Evolutionary conservation across 1,139 yeast species (phyloP).

Genomic region (Arxiozyma bovina): DNA sequence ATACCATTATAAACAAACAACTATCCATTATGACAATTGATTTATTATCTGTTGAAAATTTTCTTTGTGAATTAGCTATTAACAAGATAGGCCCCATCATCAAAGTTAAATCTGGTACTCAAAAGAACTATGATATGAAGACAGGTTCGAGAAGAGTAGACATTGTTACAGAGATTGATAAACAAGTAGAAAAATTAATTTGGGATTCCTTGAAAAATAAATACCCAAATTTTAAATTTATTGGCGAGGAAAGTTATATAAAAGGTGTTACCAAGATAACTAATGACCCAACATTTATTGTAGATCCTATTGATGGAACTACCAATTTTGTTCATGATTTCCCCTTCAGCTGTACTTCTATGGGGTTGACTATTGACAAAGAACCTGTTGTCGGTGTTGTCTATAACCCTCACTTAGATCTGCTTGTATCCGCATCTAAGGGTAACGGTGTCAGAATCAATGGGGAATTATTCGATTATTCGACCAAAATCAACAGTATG

Average conservation of each 20-base stretch:
- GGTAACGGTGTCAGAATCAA: conserved; percentile 47
- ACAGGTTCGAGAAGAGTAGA: conserved; percentile 42
- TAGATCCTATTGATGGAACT: conserved; percentile 57
- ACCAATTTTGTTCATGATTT: conserved; percentile 52
- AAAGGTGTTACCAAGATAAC: conserved; percentile 40
- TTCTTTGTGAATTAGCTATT: conserved; percentile 20
- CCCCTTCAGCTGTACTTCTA: conserved; percentile 51
- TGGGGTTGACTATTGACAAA: conserved; percentile 44
- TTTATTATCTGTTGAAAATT: conserved; percentile 18
- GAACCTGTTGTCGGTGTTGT: conserved; percentile 51
- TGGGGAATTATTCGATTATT: conserved; percentile 35
- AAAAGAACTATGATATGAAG: conserved; percentile 43
- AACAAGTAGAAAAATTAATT: conserved; percentile 46
- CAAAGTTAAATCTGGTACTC: conserved; percentile 42
- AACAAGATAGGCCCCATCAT: conserved; percentile 40
- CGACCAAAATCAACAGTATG: conserved; percentile 21
- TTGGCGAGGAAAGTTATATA: conserved; percentile 52
- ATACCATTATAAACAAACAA: not conserved
- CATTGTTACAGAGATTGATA: conserved; percentile 51
- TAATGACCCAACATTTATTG: conserved; percentile 49
- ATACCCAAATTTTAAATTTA: conserved; percentile 43
- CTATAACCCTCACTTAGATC: conserved; percentile 46
- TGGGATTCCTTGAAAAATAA: conserved; percentile 31
- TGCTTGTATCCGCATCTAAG: conserved; percentile 42
- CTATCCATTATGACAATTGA: conserved; percentile 15